These are phyloP conservation scores for Magnaporthiopsis incrustans DNA, from an alignment of 2,329 filamentous ascomycete species.

Conservation along the genomic window DNA sequence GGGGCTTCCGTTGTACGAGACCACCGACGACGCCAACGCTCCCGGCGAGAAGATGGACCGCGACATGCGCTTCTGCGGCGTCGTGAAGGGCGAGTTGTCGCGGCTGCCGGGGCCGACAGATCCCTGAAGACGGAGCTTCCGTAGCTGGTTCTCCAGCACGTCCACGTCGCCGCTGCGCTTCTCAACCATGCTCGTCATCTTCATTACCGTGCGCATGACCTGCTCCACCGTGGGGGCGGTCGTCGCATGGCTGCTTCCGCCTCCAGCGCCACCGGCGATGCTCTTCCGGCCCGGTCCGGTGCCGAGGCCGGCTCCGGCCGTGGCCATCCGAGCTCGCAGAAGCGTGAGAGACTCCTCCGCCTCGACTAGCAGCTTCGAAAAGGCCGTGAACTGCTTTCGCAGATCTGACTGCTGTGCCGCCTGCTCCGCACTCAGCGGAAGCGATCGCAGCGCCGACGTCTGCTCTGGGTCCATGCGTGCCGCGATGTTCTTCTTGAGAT, in stretches of 20 bases:
- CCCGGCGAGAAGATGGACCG: constrained; percentile 21
- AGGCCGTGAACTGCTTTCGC: constrained; percentile 62
- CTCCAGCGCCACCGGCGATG: neutral
- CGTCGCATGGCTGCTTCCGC: constrained; percentile 12
- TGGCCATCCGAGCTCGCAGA: constrained; percentile 68
- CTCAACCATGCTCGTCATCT: constrained; percentile 89
- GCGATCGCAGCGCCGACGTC: constrained; percentile 53
- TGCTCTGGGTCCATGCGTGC: constrained; percentile 61
- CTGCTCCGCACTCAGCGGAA: constrained; percentile 80
- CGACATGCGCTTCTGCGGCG: constrained; percentile 34
- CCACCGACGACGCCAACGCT: constrained; percentile 32
- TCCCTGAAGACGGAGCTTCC: constrained; percentile 55
- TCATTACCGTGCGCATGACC: constrained; percentile 81
- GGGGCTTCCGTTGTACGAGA: constrained; percentile 23
- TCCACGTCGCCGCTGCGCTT: constrained; percentile 87
- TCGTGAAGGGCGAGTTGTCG: constrained; percentile 31
- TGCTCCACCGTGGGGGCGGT: constrained; percentile 80
- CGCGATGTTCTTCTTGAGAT: constrained; percentile 69
- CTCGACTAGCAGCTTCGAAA: constrained; percentile 67
- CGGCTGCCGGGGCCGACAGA: constrained; percentile 28
- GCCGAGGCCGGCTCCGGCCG: constrained; percentile 41
- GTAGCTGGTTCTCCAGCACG: constrained; percentile 79
- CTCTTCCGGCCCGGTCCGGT: constrained; percentile 23
- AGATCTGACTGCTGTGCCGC: constrained; percentile 76
- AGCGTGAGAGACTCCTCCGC: constrained; percentile 74